A percentile compares a stretch with the other conserved stretches of the same genome.
Conservation (phyloP, 2,329 filamentous ascomycete species). For the Aspergillus nomiae region DNA sequence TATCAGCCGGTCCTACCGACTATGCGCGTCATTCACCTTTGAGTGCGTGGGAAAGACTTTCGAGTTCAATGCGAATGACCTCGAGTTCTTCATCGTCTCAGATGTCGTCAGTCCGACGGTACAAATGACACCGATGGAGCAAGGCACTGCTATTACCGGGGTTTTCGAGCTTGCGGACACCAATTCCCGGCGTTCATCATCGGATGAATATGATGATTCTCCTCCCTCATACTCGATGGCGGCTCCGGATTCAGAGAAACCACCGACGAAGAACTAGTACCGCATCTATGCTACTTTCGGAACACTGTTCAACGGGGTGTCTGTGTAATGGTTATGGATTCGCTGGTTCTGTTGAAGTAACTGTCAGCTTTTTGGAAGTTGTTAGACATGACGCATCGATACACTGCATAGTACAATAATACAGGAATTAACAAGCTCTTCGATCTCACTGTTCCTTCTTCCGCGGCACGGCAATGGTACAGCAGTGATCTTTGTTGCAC, state of each 20-base stretch:
- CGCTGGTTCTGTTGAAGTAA: background rate
- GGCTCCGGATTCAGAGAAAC: background rate
- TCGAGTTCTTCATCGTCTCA: constrained; percentile 4
- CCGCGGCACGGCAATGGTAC: background rate
- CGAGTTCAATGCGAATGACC: background rate
- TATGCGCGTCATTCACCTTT: constrained; percentile 9
- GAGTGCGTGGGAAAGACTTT: constrained; percentile 12
- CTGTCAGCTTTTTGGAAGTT: background rate
- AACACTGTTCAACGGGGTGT: background rate
- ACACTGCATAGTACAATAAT: background rate
- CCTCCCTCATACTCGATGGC: background rate
- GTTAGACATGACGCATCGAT: background rate
- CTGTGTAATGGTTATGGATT: background rate
- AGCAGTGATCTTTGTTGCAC: background rate
- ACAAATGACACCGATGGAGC: background rate
- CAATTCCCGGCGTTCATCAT: background rate
- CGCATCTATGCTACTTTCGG: background rate
- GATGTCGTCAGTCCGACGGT: background rate
- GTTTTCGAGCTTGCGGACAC: background rate
- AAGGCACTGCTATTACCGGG: background rate
- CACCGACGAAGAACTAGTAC: background rate
- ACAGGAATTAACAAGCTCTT: background rate
- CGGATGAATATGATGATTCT: background rate
- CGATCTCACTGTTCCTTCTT: background rate
- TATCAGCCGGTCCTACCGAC: constrained; percentile 8